Percentiles rank a stretch among this genome's conserved stretches.
These are phyloP conservation scores for Globisporangium nunn DNA, from an alignment of 352 stramenopile species.

Conservation along the genomic window DNA sequence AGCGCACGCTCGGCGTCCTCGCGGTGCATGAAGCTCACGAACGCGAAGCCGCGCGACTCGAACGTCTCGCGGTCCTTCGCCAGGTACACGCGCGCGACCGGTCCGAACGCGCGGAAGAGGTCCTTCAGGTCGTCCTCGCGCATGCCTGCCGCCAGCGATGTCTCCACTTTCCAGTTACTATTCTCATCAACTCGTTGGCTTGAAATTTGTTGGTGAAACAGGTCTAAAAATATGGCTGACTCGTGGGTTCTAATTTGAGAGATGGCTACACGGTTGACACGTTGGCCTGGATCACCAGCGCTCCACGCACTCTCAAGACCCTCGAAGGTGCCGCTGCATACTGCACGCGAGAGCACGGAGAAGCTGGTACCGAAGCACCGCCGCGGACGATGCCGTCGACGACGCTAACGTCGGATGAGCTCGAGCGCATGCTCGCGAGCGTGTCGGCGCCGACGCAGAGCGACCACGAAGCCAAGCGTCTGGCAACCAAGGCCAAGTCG, in stretches of 20 bases:
- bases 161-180: too few species aligned
- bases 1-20: constrained; percentile 95
- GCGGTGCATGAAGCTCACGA: constrained; percentile 96
- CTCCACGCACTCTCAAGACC: too few species aligned
- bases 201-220: too few species aligned
- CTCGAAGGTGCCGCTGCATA: too few species aligned
- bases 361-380: not conserved
- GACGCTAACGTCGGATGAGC: constrained; percentile 48
- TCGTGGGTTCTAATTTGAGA: too few species aligned
- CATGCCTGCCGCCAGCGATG: constrained; percentile 91
- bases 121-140: constrained; percentile 98
- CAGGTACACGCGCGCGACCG: constrained; percentile 96
- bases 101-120: constrained; percentile 96
- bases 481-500: constrained; percentile 66
- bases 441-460: constrained; percentile 60
- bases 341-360: not conserved
- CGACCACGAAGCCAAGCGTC: constrained; percentile 55
- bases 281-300: too few species aligned
- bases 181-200: too few species aligned
- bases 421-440: constrained; percentile 64
- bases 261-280: too few species aligned
- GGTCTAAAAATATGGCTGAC: too few species aligned
- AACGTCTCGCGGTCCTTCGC: constrained; percentile 98
- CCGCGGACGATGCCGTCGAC: constrained; percentile 24
- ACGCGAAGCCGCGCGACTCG: constrained; percentile 96